phyloP scores from a whole-genome alignment of 176 grass and related monocot genomes.

The Calamus simplicifolius region DNA sequence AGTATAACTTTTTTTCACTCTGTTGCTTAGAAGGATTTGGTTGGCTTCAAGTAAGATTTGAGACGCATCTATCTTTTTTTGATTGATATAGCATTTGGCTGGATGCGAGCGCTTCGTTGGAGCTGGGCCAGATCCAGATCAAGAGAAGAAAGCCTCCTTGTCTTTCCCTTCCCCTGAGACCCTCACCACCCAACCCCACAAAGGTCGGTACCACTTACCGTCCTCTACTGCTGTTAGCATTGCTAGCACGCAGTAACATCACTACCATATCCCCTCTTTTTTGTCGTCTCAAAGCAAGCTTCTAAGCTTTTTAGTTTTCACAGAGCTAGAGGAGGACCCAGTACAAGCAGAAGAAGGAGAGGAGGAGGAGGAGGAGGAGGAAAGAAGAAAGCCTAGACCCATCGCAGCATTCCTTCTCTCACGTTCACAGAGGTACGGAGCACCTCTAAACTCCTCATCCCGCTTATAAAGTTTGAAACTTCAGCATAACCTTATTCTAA shows the following conservation, averaged over 20 bases:
- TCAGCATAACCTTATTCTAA: neutral
- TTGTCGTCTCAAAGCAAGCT: neutral
- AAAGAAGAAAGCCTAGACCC: neutral
- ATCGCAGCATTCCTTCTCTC: neutral
- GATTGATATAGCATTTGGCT: conserved; percentile 32
- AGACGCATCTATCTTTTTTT: neutral
- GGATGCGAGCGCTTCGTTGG: conserved; percentile 10
- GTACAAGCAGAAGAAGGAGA: neutral
- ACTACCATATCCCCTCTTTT: too few relatives aligned
- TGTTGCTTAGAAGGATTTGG: neutral
- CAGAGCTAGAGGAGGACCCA: neutral
- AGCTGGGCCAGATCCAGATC: conserved; percentile 22
- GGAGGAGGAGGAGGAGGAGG: neutral
- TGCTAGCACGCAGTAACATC: too few relatives aligned
- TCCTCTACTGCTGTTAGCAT: neutral
- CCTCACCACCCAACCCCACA: conserved; percentile 14
- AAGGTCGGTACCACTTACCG: conserved; percentile 18
- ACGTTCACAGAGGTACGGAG: conserved; percentile 32
- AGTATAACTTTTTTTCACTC: too few relatives aligned
- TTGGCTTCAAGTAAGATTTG: neutral
- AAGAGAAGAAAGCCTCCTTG: conserved; percentile 12
- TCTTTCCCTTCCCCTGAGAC: conserved; percentile 5
- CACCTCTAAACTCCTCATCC: neutral
- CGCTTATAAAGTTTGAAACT: neutral
- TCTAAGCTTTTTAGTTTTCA: neutral